Evolutionary conservation across 1,284 basidiomycete genomes (phyloP).

Genomic region (Amylostereum areolatum): DNA sequence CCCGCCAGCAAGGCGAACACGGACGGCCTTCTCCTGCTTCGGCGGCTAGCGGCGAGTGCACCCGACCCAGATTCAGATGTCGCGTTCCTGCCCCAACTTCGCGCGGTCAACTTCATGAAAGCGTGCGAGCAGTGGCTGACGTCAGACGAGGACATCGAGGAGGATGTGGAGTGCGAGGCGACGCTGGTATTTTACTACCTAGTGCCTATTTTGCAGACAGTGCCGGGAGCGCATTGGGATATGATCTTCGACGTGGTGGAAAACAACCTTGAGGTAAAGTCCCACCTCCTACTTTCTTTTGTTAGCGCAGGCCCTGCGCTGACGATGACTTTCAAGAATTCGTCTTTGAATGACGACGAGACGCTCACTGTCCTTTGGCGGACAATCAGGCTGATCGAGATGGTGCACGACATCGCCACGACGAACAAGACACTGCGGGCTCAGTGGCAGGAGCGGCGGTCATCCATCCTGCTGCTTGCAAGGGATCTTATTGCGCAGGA

Average conservation of each 20-base stretch:
- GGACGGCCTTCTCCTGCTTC: slow-evolving; percentile 66
- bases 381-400: slow-evolving; percentile 63
- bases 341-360: slow-evolving; percentile 52
- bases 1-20: slow-evolving; percentile 56
- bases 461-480: slow-evolving; percentile 48
- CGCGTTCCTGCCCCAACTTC: slow-evolving; percentile 81
- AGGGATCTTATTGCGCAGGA: slow-evolving; percentile 50
- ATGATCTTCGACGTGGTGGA: slow-evolving; percentile 89
- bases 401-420: slow-evolving; percentile 64
- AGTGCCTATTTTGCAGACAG: slow-evolving; percentile 84
- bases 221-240: slow-evolving; percentile 88
- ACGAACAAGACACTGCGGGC: slow-evolving; percentile 73
- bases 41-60: slow-evolving; percentile 67
- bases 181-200: slow-evolving; percentile 73
- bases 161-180: slow-evolving; percentile 74
- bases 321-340: slow-evolving; percentile 35
- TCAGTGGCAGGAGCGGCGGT: slow-evolving; percentile 60
- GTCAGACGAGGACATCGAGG: slow-evolving; percentile 69
- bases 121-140: slow-evolving; percentile 81
- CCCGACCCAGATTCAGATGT: slow-evolving; percentile 77
- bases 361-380: slow-evolving; percentile 63
- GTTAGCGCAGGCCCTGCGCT: background rate
- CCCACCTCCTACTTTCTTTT: background rate
- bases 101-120: slow-evolving; percentile 89
- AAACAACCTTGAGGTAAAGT: slow-evolving; percentile 76